Base-by-base conservation (phyloP, 2,329 filamentous ascomycete species). In the Aspergillus quadrilineatus region DNA sequence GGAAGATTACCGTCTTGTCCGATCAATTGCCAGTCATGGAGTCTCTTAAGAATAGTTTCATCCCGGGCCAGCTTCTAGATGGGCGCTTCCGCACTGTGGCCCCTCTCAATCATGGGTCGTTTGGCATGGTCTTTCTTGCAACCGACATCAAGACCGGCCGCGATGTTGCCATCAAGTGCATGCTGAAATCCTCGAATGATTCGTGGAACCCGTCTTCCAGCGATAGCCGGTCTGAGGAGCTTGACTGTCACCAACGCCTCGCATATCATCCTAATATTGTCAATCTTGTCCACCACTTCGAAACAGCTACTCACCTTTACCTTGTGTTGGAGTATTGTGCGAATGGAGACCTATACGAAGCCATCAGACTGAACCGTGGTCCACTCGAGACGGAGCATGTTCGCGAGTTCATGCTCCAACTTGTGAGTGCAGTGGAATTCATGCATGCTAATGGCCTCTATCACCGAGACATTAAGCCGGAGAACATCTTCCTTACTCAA, bases 401-500 rank as follows among this genome's bases (percentile, higher is more conserved):
- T 59, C 90, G 94, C 63, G 89, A 90, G 63, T 97, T 97, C 80
- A 97, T 99, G 94, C 80, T 97, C 58, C 87, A 99, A 77, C 85
- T 99, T 34, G 85, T 99, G 52, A 88, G 90, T 71, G 90, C 93
- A 50, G 89, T 99, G 49, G 87, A 90, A 60, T 92, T 91, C 75
- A 91, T 96, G 77, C 94, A 99, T 75, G 83, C 84, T 61, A 92
- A 92, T 74, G 92, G 91, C 63, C 85, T 97, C 70, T 97, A 92
- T 74, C 94, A 99, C 72, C 90, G 94, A 60, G 94, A 99, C 75
- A 97, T 99, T 84, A 99, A 99, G 80, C 94, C 94, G 0, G 94
- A 99, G 82, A 99, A 99, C 80, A 96, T 99, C 75, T 97, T 99
- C 74, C 82, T 99, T 62, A 89, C 87, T 57, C 85, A 92, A 59